Evolutionary conservation across 2,329 filamentous ascomycete genomes (phyloP).

Genomic region (Fusarium anthophilum): DNA sequence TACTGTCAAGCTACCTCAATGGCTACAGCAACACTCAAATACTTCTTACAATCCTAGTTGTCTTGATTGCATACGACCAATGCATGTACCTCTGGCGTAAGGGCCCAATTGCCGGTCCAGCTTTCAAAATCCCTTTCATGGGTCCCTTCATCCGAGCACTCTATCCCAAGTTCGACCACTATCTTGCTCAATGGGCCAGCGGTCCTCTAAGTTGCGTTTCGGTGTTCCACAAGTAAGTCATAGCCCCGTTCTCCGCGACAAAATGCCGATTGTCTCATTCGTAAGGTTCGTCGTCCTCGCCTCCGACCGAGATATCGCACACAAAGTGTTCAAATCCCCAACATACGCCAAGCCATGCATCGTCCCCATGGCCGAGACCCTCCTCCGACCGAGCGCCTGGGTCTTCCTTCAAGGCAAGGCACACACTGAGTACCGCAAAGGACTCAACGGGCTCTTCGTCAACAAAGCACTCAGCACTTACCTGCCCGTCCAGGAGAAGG

Average conservation of each 20-base stretch:
- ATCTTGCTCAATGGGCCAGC: conserved; percentile 80
- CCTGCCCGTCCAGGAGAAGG: conserved; percentile 77
- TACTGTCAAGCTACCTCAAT: conserved; percentile 15
- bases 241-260: accelerated
- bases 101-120: conserved; percentile 69
- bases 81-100: conserved; percentile 68
- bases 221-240: conserved; percentile 80
- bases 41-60: conserved; percentile 45
- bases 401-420: conserved; percentile 81
- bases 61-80: conserved; percentile 54
- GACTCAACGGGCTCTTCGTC: conserved; percentile 78
- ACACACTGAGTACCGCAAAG: conserved; percentile 82
- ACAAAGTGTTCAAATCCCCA: conserved; percentile 85
- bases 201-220: conserved; percentile 84
- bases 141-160: conserved; percentile 81
- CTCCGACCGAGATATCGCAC: conserved; percentile 79
- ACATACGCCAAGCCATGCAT: conserved; percentile 79
- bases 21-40: conserved; percentile 16
- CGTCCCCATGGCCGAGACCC: conserved; percentile 75
- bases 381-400: conserved; percentile 78
- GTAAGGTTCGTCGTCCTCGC: conserved; percentile 80
- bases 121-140: conserved; percentile 73
- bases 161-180: conserved; percentile 76
- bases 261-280: not conserved
- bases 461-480: conserved; percentile 76